Base-by-base conservation (phyloP, 768 basidiomycete species). In the Rhizopogon salebrosus region DNA sequence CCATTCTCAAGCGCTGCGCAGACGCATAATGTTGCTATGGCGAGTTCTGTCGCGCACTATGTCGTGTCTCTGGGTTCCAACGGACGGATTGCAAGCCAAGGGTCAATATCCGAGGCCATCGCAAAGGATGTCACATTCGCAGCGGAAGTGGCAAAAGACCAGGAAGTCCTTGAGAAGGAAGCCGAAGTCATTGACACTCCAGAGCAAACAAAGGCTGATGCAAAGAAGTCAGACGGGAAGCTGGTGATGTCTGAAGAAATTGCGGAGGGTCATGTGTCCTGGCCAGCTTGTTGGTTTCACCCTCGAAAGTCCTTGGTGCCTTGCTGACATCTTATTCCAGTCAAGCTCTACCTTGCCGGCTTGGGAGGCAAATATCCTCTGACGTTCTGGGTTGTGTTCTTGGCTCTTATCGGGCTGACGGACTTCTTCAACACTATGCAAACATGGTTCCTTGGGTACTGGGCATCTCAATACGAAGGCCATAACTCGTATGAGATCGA, bases 211-310 rank as follows among this genome's bases (percentile, higher is more conserved):
- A 56, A 54, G 2, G 57, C 55, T 6, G 58, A 43, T 1, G 50
- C 42, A 2, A 42, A 53, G 7, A 61, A 64, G 41, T 45, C 52
- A 11, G 74, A 75, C 41, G 83, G 83, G 2, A 84, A 85, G 60
- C 72, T 87, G n/a, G 76, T 86, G 41, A 66, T 83, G 6, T 78
- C 76, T 0, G 86, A 88, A 61, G 86, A 88, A 60, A 74, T 85
- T 41, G 76, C 72, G 6, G 72, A 76, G 48, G 84, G 85, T 0
- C 80, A 79, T 54, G 76, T 87, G 26, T 77, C 78, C 41, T 80
- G 78, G 76, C 52, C 69, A 35, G 70, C 79, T 38, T 56, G 75
- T 67, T 64, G 54, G 70, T 66, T 41, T 31, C 8, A n/a, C n/a
- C n/a, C 2, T 41, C 13, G 27, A 4, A 1, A 34, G 14, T 45